phyloP scores from a whole-genome alignment of 169 alveolate genomes.

The Cryptosporidium baileyi region DNA sequence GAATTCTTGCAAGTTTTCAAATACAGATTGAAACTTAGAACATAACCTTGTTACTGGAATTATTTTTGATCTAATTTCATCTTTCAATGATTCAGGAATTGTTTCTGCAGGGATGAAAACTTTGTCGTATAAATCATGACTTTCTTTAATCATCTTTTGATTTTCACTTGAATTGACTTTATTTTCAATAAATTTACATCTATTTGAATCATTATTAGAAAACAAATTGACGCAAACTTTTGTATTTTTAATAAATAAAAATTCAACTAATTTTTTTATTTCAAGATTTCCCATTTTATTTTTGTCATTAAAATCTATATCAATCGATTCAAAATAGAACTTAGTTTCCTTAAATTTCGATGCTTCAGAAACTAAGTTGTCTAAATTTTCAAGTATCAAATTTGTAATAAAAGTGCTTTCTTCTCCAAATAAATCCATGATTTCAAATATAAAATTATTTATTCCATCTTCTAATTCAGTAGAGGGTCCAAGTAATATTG shows the following conservation, averaged over 20 bases:
- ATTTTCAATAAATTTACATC: not conserved
- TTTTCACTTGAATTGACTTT: too few relatives aligned
- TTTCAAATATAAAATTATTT: not conserved
- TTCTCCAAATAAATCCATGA: conserved; percentile 48
- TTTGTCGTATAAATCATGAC: not conserved
- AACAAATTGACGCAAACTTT: not conserved
- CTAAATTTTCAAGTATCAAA: conserved; percentile 9
- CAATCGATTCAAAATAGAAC: not conserved
- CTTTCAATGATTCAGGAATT: conserved; percentile 25
- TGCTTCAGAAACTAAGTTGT: not conserved
- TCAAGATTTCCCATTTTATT: not conserved
- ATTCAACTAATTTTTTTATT: not conserved
- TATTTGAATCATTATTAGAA: not conserved
- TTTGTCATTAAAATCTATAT: not conserved
- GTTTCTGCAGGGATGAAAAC: conserved; percentile 10
- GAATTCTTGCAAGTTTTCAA: conserved; percentile 78
- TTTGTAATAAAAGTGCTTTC: not conserved
- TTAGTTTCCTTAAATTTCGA: not conserved
- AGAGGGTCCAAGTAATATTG: not conserved
- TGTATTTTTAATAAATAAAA: not conserved
- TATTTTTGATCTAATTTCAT: not conserved
- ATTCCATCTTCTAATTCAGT: not conserved
- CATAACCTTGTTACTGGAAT: not conserved
- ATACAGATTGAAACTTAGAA: not conserved
- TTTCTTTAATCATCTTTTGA: not conserved